Conservation (phyloP, 202 grass and related monocot genomes). For the Setaria viridis region DNA sequence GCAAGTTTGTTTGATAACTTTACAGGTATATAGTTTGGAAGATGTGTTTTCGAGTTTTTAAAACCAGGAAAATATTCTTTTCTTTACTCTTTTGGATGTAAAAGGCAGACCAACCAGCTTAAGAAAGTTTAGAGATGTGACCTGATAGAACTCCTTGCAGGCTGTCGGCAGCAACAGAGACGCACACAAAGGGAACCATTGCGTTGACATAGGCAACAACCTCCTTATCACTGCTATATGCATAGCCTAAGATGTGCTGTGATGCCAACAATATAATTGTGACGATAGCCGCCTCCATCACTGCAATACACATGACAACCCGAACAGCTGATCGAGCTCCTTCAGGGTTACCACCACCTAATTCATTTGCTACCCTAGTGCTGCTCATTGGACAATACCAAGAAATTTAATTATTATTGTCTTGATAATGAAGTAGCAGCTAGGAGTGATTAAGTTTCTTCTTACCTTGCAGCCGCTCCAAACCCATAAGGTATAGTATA, state of each 20-base stretch:
- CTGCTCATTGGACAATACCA: slow-evolving; percentile 44
- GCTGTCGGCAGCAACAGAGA: slow-evolving; percentile 81
- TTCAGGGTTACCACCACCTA: slow-evolving; percentile 87
- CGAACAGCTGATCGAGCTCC: slow-evolving; percentile 69
- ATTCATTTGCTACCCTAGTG: slow-evolving; percentile 90
- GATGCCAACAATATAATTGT: slow-evolving; percentile 58
- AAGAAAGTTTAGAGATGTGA: slow-evolving; percentile 43
- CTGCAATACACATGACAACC: slow-evolving; percentile 69
- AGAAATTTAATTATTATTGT: background rate
- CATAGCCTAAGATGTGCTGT: slow-evolving; percentile 72
- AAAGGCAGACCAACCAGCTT: slow-evolving; percentile 13
- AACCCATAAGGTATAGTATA: slow-evolving; percentile 85
- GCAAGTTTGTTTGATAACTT: slow-evolving; percentile 9
- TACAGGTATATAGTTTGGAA: background rate
- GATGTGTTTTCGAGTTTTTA: background rate
- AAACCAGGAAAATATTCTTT: background rate
- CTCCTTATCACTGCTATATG: slow-evolving; percentile 79
- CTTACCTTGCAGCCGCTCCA: slow-evolving; percentile 84
- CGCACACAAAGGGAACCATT: slow-evolving; percentile 78
- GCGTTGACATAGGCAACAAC: slow-evolving; percentile 69
- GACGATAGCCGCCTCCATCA: slow-evolving; percentile 63
- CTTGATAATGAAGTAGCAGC: slow-evolving; percentile 5
- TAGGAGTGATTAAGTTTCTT: slow-evolving; percentile 27
- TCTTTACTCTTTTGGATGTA: slow-evolving; percentile 29
- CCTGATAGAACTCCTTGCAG: slow-evolving; percentile 90